Evolutionary conservation across 176 grass and related monocot species (phyloP).

Genomic region (Chloris gayana): DNA sequence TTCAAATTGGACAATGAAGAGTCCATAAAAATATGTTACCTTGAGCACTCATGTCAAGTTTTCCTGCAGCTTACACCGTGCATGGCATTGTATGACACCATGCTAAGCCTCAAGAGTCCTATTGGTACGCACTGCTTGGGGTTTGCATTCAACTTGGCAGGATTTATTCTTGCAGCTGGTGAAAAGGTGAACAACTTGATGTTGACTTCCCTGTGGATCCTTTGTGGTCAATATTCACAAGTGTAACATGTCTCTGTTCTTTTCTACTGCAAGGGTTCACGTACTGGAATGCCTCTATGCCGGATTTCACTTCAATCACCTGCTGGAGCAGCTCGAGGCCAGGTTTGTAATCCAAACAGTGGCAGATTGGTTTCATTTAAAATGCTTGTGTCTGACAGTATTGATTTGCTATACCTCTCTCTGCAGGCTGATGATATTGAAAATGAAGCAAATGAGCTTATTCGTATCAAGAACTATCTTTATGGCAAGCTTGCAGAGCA

Average conservation of each 20-base stretch:
- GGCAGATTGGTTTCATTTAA: not conserved
- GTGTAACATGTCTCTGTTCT: constrained; percentile 15
- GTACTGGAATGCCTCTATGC: constrained; percentile 77
- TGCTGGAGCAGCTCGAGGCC: constrained; percentile 87
- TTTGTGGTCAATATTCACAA: not conserved
- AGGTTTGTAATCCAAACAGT: constrained; percentile 51
- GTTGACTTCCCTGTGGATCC: not conserved
- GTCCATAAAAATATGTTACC: not conserved
- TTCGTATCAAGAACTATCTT: constrained; percentile 80
- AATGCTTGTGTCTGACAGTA: not conserved
- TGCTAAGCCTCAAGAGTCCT: constrained; percentile 76
- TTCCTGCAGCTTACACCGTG: constrained; percentile 82
- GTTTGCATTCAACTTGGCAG: constrained; percentile 86
- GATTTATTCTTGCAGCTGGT: constrained; percentile 94
- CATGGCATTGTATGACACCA: constrained; percentile 93
- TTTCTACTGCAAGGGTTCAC: constrained; percentile 61
- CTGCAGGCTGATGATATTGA: constrained; percentile 81
- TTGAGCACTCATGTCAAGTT: constrained; percentile 13
- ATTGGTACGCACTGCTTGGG: constrained; percentile 87
- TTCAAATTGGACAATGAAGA: not conserved
- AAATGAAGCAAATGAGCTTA: constrained; percentile 87
- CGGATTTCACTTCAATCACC: constrained; percentile 80
- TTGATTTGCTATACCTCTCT: constrained; percentile 3
- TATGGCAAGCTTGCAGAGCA: constrained; percentile 80
- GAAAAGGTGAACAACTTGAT: constrained; percentile 62